phyloP scores from a whole-genome alignment of 2,329 filamentous ascomycete species.

The Phyllosticta citribraziliensis region DNA sequence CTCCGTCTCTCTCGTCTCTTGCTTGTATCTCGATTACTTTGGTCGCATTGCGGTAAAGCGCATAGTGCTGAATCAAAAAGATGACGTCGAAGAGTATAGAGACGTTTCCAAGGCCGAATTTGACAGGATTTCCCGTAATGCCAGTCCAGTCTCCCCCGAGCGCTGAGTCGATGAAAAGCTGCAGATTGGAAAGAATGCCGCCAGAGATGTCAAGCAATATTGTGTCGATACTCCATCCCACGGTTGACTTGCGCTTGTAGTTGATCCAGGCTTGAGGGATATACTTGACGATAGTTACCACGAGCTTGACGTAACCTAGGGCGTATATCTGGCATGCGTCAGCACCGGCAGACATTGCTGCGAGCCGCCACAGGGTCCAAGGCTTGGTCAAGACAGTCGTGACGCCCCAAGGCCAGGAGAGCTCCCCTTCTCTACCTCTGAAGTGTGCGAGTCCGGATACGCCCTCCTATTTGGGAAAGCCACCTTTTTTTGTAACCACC shows the following conservation, averaged over 20 bases:
- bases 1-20: constrained; percentile 11
- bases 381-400: neutral
- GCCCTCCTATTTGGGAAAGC: neutral
- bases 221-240: constrained; percentile 77
- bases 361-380: neutral
- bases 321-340: constrained; percentile 43
- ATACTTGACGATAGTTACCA: constrained; percentile 87
- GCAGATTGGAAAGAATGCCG: constrained; percentile 68
- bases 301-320: constrained; percentile 78
- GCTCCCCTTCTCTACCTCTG: neutral
- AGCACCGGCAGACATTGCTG: neutral
- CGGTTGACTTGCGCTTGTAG: constrained; percentile 72
- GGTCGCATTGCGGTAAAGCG: constrained; percentile 50
- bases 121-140: constrained; percentile 82
- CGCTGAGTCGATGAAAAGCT: constrained; percentile 77
- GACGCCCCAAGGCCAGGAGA: neutral
- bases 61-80: constrained; percentile 83
- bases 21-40: constrained; percentile 20
- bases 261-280: constrained; percentile 63
- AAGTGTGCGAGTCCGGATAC: neutral
- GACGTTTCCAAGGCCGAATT: constrained; percentile 76
- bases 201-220: constrained; percentile 78
- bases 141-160: constrained; percentile 82
- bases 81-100: constrained; percentile 77
- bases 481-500: neutral